Base-by-base conservation (phyloP, 768 basidiomycete genomes). In the Lyophyllum decastes region DNA sequence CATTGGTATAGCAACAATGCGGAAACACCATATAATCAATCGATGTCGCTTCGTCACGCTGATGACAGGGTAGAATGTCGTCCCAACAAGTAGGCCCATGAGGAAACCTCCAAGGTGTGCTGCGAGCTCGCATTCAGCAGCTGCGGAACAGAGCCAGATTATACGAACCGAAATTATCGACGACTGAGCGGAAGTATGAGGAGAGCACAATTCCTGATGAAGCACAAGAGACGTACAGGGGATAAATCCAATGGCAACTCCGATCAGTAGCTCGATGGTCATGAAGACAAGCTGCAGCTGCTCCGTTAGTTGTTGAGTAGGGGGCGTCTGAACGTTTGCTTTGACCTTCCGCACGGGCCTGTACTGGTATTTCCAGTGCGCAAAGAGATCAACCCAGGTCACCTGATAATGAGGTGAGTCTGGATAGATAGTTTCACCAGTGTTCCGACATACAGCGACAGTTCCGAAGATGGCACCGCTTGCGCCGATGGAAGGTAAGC, bases 381-480 rank as follows among this genome's bases (percentile, higher is more conserved):
- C 87, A 40, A 94, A 79, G 14, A 98, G 76, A 68, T 96, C 96
- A 8, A 96, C 87, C 88, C 92, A 92, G 24, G 87, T 86, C 24
- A 90, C 83, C 85, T 86, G 49, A 16, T 17, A 27, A 40, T 16
- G 51, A 56, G 7, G 52, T 60, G 38, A 26, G 57, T 25, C 7
- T 21, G 12, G 7, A 21, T 9, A 7, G 12, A 26, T 41, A 17
- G 19, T 14, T 8, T 30, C 41, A 41, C 34, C 54, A 16, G 30
- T 24, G 47, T 24, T 50, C 26, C 7, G 30, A 70, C 82, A 56
- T 68, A 91, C 90, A 2, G 88, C 90, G 41, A 94, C 75, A 2
- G 90, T 92, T 16, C 92, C 94, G 56, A 96, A 95, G 54, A 98
- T 90, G 0, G 95, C 94, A 6, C 96, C 96, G 62, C 89, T 92